Base-by-base conservation (phyloP, 495 filamentous ascomycete species). In the Daldinia vernicosa region DNA sequence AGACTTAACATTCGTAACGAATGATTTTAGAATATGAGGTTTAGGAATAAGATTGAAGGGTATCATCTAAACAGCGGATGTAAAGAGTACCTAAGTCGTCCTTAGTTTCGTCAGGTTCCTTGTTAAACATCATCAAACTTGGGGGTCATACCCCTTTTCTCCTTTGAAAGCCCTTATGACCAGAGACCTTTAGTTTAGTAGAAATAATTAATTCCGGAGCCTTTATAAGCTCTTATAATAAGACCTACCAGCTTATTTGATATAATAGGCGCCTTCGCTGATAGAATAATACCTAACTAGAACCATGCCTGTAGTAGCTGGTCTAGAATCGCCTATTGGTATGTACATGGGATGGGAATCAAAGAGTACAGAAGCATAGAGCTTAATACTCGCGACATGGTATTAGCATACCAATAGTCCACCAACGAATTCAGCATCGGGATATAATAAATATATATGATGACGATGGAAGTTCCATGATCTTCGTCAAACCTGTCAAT, bases 401-500 rank as follows among this genome's bases (percentile, higher is more conserved):
- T 11, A 47, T 3, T 22, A 11, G 43, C 12, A 47, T 47, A 24
- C 17, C 19, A 11, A 8, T 47, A 24, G 17, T 24, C 50, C 24
- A n/a, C 50, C 50, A 53, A 30, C 9, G 50, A 53, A 47, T 47
- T 47, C 4, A 47, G 7, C 19, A 11, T 47, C 43, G 43, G 50
- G 50, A 30, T 30, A 30, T 30, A 53, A 6, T 27, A 53, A 12
- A 30, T 53, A 53, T 28, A 63, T 53, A 33, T 26, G 43, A 28
- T 52, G 37, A 30, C 40, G 40, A 28, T 53, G 32, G 27, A 28
- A 59, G 27, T 40, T 39, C 19, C 33, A 50, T 35, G 14, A 2
- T 59, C 40, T 58, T 30, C 53, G 6, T 30, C n/a, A 35, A 32
- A 32, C 53, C 24, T 54, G 60, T 26, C 60, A 54, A 19, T 32